Base-by-base conservation (phyloP, 495 filamentous ascomycete genomes). In the Physcia stellaris region DNA sequence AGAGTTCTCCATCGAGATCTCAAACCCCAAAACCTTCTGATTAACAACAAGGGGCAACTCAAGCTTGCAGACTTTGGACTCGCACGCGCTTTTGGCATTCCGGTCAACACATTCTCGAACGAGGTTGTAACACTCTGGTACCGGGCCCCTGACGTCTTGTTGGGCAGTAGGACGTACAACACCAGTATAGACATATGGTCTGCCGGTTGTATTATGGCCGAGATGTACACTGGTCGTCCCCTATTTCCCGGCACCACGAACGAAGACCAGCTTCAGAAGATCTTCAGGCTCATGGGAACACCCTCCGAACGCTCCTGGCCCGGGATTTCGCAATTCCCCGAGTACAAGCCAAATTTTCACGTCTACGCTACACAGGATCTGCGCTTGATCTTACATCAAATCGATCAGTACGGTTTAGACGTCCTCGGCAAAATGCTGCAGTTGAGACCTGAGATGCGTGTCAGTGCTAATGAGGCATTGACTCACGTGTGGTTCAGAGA, bases 161-260 rank as follows among this genome's bases (percentile, higher is more conserved):
- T 95, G 27, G 87, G 87, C 32, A 83, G 77, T 45, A 64, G 87
- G 42, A 94, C 88, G 26, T 95, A 95, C 59, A 95, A 92, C 59
- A 95, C 87, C 18, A 88, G 82, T 61, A 95, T 95, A 62, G 87
- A 95, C 52, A 95, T 95, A 62, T 95, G 87, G 87, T 87, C 81
- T 15, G 87, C 87, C 11, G 87, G 87, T 27, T 95, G 87, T 57
- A 95, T 95, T 66, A 95, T 95, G 87, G 88, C 87, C 10, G 87
- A 95, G 62, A 90, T 95, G 81, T 94, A 85, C 59, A 92, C 86
- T 0, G 88, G 87, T 10, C 75, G 88, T 2, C 87, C 87, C 0
- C 68, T 95, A 10, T 95, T 95, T 63, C 87, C 87, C 0, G 87
- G 87, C 28, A 95, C 87, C 1, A 92, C 87, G 16, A 95, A 95